Conservation (phyloP, 164 flowering plant species). For the Magnolia officinalis region DNA sequence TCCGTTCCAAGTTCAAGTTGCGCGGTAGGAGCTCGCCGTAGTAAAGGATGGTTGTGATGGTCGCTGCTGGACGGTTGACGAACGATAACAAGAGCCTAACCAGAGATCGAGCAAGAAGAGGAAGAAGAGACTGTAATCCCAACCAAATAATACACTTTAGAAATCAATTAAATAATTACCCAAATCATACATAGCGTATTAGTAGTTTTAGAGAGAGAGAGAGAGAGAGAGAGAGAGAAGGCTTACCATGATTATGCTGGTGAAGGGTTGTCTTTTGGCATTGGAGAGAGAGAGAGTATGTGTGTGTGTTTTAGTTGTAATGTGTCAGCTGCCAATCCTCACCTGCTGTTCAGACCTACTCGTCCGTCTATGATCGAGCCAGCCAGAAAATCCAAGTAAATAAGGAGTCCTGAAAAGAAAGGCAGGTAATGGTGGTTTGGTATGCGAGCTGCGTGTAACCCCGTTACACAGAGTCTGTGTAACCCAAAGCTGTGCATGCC, state of each 20-base stretch:
- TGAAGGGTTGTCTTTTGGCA: not conserved
- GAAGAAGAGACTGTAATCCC: slow-evolving; percentile 33
- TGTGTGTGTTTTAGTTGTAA: not conserved
- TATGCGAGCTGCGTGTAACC: too few species aligned
- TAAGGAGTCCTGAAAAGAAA: not conserved
- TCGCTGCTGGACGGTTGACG: slow-evolving; percentile 32
- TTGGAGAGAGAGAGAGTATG: not conserved
- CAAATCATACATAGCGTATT: not conserved
- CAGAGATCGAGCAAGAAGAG: slow-evolving; percentile 51
- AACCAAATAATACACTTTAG: not conserved
- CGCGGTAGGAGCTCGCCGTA: slow-evolving; percentile 61
- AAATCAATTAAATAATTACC: not conserved
- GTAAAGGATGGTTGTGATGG: slow-evolving; percentile 50
- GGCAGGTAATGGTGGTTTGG: not conserved
- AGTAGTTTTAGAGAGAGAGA: not conserved
- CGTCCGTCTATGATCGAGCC: not conserved
- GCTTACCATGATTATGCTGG: slow-evolving; percentile 27
- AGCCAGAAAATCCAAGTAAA: too few species aligned
- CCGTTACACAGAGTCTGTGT: too few species aligned
- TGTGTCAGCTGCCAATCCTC: slow-evolving; percentile 1
- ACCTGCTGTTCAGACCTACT: slow-evolving; percentile 12
- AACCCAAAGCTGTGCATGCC: too few species aligned
- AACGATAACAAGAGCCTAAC: slow-evolving; percentile 37
- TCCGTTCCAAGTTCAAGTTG: slow-evolving; percentile 29
- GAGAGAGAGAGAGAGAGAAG: not conserved